Conservation (phyloP, 2,329 filamentous ascomycete species). For the Keithomyces neogunnii region DNA sequence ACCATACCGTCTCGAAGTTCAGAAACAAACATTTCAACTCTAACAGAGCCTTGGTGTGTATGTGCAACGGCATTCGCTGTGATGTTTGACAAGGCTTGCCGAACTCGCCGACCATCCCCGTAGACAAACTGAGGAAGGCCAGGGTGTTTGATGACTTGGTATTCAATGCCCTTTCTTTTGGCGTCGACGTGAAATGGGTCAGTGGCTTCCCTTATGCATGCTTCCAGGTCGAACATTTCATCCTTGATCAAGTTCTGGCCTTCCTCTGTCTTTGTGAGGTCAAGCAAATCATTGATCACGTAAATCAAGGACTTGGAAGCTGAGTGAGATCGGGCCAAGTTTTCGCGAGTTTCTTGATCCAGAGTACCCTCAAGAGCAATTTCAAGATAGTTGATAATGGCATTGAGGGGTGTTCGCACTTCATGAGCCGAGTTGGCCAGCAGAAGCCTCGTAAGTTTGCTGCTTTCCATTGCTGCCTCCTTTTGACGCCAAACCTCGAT, state of each 20-base stretch:
- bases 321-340: slow-evolving; percentile 75
- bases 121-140: slow-evolving; percentile 63
- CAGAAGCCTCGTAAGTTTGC: slow-evolving; percentile 68
- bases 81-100: slow-evolving; percentile 75
- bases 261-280: slow-evolving; percentile 81
- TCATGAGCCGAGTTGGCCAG: slow-evolving; percentile 87
- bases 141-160: slow-evolving; percentile 57
- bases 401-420: slow-evolving; percentile 82
- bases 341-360: slow-evolving; percentile 77
- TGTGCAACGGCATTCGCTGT: slow-evolving; percentile 79
- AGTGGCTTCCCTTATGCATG: slow-evolving; percentile 68
- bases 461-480: slow-evolving; percentile 73
- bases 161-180: slow-evolving; percentile 64
- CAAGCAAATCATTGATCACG: slow-evolving; percentile 85
- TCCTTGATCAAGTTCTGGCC: slow-evolving; percentile 72
- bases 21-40: slow-evolving; percentile 59
- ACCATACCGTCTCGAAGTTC: slow-evolving; percentile 44
- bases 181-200: slow-evolving; percentile 67
- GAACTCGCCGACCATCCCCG: slow-evolving; percentile 71
- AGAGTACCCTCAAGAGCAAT: slow-evolving; percentile 77
- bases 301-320: slow-evolving; percentile 90
- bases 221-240: slow-evolving; percentile 65
- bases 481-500: slow-evolving; percentile 93
- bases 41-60: slow-evolving; percentile 59
- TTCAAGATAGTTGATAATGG: slow-evolving; percentile 90